phyloP scores from a whole-genome alignment of 148 eudicot genomes.

The Diospyros lotus region DNA sequence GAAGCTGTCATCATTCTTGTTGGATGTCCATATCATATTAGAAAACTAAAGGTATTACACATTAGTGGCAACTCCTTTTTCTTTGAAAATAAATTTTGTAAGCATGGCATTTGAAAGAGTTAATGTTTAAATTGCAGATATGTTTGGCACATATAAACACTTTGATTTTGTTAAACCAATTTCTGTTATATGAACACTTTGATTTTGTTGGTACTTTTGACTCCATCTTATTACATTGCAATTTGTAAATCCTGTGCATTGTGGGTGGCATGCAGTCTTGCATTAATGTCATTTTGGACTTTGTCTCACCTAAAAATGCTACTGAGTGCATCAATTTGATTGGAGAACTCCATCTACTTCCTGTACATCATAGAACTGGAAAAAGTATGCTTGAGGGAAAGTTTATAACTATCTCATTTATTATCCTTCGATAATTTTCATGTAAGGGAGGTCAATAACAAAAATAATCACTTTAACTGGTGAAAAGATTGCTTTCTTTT shows the following conservation, averaged over 20 bases:
- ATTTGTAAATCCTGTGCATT: slow-evolving; percentile 3
- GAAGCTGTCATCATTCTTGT: slow-evolving; percentile 98
- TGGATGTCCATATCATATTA: slow-evolving; percentile 89
- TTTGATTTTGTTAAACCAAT: not conserved
- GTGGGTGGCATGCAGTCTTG: slow-evolving; percentile 63
- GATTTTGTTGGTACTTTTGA: too few relatives aligned
- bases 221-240: not conserved
- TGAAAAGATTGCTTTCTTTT: slow-evolving; percentile 80
- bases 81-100: too few relatives aligned
- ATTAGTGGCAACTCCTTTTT: not conserved
- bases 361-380: slow-evolving; percentile 62
- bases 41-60: slow-evolving; percentile 59
- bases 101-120: too few relatives aligned
- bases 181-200: not conserved
- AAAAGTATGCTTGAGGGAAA: slow-evolving; percentile 59
- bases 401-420: not conserved
- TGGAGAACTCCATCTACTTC: slow-evolving; percentile 64
- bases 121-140: not conserved
- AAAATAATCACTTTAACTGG: slow-evolving; percentile 39
- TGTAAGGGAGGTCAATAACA: not conserved
- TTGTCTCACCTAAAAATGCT: slow-evolving; percentile 85
- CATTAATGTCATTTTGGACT: slow-evolving; percentile 62
- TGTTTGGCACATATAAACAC: not conserved
- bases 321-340: slow-evolving; percentile 68
- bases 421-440: not conserved